A percentile compares a stretch with the other conserved stretches of the same genome.
These are phyloP conservation scores for Podaxis rugospora DNA, from an alignment of 768 basidiomycete genomes.

Conservation along the genomic window DNA sequence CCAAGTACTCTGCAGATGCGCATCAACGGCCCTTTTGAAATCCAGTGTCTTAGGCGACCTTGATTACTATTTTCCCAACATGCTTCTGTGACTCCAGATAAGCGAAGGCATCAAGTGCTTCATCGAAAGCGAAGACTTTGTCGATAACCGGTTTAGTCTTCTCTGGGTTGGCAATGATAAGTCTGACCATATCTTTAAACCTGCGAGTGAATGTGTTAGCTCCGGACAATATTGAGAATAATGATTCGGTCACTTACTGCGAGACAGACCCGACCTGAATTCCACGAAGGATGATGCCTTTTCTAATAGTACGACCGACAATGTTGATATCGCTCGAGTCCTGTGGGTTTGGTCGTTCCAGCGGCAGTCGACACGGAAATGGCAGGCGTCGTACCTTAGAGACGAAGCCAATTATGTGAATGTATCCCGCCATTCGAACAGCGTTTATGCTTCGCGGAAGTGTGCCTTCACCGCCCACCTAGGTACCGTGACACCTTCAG, in stretches of 20 bases:
- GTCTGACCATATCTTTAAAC: slow-evolving; percentile 47
- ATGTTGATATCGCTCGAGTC: neutral
- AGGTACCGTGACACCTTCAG: neutral
- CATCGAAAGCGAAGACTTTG: slow-evolving; percentile 53
- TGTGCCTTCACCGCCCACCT: slow-evolving; percentile 39
- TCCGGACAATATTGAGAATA: neutral
- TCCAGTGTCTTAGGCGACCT: slow-evolving; percentile 23
- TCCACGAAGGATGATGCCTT: neutral
- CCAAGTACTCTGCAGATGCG: no score
- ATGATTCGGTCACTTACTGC: neutral
- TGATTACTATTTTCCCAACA: slow-evolving; percentile 57
- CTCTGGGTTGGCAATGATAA: slow-evolving; percentile 34
- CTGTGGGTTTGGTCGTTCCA: neutral
- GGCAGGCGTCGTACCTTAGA: slow-evolving; percentile 21
- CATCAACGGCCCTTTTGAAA: no score
- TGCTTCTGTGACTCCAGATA: slow-evolving; percentile 49
- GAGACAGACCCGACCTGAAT: neutral
- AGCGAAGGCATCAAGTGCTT: slow-evolving; percentile 44
- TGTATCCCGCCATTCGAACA: slow-evolving; percentile 31
- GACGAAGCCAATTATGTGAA: slow-evolving; percentile 44
- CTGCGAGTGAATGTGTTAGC: slow-evolving; percentile 19
- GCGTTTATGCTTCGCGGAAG: slow-evolving; percentile 34
- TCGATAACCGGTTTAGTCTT: slow-evolving; percentile 47
- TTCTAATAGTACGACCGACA: neutral
- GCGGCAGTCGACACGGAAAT: neutral